phyloP scores from a whole-genome alignment of 352 stramenopile species.

The Globisporangium mamillatum region DNA sequence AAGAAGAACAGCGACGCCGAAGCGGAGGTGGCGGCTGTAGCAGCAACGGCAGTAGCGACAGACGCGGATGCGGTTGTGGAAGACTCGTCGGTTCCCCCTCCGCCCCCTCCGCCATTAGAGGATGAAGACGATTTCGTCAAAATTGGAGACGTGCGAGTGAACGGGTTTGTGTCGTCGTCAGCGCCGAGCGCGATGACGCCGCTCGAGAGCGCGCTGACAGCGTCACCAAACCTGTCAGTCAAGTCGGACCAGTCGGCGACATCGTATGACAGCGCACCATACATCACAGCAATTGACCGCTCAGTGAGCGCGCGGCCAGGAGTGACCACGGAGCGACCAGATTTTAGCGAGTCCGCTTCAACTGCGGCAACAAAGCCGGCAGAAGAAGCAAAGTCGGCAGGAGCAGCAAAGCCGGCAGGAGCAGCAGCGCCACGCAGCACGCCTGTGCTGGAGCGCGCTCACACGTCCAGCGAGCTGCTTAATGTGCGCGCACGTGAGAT shows the following conservation, averaged over 20 bases:
- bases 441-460: conserved; percentile 61
- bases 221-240: conserved; percentile 29
- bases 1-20: not conserved
- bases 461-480: conserved; percentile 72
- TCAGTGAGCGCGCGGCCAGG: conserved; percentile 25
- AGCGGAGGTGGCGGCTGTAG: not conserved
- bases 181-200: conserved; percentile 34
- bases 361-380: conserved; percentile 2
- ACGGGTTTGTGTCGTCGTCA: conserved; percentile 31
- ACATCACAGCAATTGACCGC: conserved; percentile 41
- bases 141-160: conserved; percentile 13
- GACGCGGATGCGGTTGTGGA: not conserved
- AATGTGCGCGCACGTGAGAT: conserved; percentile 49
- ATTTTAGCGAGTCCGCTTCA: conserved; percentile 14
- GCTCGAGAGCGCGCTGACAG: conserved; percentile 26
- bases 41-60: not conserved
- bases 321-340: conserved; percentile 34
- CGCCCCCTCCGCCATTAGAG: conserved; percentile 6
- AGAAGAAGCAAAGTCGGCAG: not conserved
- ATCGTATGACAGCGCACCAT: conserved; percentile 43
- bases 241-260: conserved; percentile 33
- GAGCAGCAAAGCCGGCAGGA: not conserved
- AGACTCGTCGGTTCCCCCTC: not conserved
- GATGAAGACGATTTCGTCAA: not conserved
- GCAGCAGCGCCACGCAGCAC: conserved; percentile 23